Percentiles rank a stretch among this genome's conserved stretches.
Evolutionary conservation across 805 yeast species (phyloP).

Genomic region (Pichia manshurica): DNA sequence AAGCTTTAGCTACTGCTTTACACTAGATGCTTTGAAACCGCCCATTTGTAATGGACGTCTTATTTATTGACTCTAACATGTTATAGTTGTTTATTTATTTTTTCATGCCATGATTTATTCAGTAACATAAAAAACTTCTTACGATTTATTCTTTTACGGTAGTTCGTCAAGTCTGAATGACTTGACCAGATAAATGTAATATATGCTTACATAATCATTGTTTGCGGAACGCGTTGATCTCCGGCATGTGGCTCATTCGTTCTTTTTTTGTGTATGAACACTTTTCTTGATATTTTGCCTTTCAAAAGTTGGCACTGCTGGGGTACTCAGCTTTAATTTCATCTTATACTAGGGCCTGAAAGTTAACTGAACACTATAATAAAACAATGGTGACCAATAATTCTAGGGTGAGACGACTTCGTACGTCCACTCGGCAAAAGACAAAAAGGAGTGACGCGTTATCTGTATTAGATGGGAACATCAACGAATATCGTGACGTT

Average conservation of each 20-base stretch:
- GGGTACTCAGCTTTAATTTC: too few species aligned
- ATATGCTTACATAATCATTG: too few species aligned
- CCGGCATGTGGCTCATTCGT: background rate
- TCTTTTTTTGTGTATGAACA: background rate
- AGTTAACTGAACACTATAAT: too few species aligned
- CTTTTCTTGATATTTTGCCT: too few species aligned
- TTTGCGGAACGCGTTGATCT: background rate
- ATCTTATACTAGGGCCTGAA: too few species aligned
- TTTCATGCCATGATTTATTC: conserved; percentile 14
- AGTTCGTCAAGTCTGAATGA: too few species aligned
- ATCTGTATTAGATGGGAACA: conserved; percentile 2
- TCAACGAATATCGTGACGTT: too few species aligned
- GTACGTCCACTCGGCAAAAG: conserved; percentile 3
- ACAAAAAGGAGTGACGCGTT: conserved; percentile 5
- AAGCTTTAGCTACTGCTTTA: conserved; percentile 78
- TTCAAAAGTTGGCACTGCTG: too few species aligned
- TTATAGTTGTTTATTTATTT: conserved; percentile 14
- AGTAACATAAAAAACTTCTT: conserved; percentile 9
- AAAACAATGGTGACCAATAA: background rate
- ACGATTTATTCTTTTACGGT: conserved; percentile 2
- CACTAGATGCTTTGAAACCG: conserved; percentile 10
- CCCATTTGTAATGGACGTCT: background rate
- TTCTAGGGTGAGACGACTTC: background rate
- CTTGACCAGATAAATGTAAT: too few species aligned
- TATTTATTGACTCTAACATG: conserved; percentile 10